Percentiles rank a stretch among this genome's conserved stretches.
Evolutionary conservation across 345 rosid genomes (phyloP).

Genomic region (Sisymbrium irio): DNA sequence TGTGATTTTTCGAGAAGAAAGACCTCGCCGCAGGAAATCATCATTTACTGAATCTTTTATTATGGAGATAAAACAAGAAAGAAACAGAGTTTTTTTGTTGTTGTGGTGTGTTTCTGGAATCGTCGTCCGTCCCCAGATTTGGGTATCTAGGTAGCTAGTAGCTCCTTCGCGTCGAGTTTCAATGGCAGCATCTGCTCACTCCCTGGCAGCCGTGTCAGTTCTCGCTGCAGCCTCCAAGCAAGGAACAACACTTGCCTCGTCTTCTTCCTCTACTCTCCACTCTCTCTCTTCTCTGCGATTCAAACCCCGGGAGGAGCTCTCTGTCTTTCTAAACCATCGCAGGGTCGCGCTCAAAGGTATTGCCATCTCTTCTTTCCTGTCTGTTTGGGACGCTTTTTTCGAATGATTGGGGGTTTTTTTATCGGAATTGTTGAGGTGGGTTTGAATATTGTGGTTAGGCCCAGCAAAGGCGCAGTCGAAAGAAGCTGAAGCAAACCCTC

Average conservation of each 20-base stretch:
- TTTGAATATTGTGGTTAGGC: slow-evolving; percentile 24
- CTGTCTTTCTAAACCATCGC: slow-evolving; percentile 28
- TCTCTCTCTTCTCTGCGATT: slow-evolving; percentile 30
- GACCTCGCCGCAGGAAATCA: too few relatives aligned
- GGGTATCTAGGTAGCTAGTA: neutral
- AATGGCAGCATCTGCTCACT: slow-evolving; percentile 74
- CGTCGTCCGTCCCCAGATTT: neutral
- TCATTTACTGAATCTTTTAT: too few relatives aligned
- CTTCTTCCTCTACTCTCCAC: slow-evolving; percentile 33
- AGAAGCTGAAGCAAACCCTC: slow-evolving; percentile 46
- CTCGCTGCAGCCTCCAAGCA: slow-evolving; percentile 38
- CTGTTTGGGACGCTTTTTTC: too few relatives aligned
- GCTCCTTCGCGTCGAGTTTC: slow-evolving; percentile 5
- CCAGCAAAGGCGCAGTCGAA: slow-evolving; percentile 56
- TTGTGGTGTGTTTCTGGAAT: slow-evolving; percentile 14
- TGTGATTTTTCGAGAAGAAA: neutral
- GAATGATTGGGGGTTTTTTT: neutral
- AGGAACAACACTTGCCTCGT: slow-evolving; percentile 13
- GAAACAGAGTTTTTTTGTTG: neutral
- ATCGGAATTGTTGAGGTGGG: too few relatives aligned
- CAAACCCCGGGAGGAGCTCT: slow-evolving; percentile 39
- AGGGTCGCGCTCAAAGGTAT: slow-evolving; percentile 43
- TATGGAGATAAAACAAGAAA: too few relatives aligned
- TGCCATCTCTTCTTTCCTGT: neutral
- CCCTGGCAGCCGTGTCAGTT: slow-evolving; percentile 49